phyloP scores from a whole-genome alignment of 345 rosid genomes.

The Citrus inodora region DNA sequence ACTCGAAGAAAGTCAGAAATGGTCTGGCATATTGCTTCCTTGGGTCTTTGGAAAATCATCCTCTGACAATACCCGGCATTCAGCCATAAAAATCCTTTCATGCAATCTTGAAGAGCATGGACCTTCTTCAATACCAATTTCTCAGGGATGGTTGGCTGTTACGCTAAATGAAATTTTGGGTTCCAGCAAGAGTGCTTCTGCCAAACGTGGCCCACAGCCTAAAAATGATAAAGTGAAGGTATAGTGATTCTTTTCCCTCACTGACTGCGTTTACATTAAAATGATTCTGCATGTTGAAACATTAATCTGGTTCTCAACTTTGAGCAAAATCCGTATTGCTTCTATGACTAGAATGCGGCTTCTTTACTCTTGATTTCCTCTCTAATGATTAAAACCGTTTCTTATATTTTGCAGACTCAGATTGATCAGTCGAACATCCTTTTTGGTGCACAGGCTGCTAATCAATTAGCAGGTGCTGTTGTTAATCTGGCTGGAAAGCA shows the following conservation, averaged over 20 bases:
- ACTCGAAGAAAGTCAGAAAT: too few relatives aligned
- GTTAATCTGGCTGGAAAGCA: constrained; percentile 75
- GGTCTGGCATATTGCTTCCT: too few relatives aligned
- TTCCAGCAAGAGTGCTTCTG: constrained; percentile 19
- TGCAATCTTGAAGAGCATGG: too few relatives aligned
- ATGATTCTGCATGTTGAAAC: constrained; percentile 10
- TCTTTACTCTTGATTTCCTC: neutral
- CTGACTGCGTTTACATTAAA: neutral
- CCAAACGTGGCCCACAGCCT: constrained; percentile 53
- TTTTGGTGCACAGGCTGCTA: constrained; percentile 61
- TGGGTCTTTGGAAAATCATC: too few relatives aligned
- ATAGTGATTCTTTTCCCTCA: constrained; percentile 14
- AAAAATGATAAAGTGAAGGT: constrained; percentile 73
- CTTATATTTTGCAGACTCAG: constrained; percentile 52
- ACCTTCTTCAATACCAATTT: too few relatives aligned
- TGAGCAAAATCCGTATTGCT: neutral
- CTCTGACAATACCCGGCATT: too few relatives aligned
- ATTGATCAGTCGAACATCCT: constrained; percentile 68
- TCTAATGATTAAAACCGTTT: constrained; percentile 6
- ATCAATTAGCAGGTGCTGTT: constrained; percentile 75
- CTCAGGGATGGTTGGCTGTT: too few relatives aligned
- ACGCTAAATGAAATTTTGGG: too few relatives aligned
- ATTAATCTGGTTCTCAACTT: neutral
- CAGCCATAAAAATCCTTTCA: too few relatives aligned
- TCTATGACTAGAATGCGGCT: constrained; percentile 8